Conservation (phyloP, 495 filamentous ascomycete genomes). For the Lasiosphaeria miniovina region DNA sequence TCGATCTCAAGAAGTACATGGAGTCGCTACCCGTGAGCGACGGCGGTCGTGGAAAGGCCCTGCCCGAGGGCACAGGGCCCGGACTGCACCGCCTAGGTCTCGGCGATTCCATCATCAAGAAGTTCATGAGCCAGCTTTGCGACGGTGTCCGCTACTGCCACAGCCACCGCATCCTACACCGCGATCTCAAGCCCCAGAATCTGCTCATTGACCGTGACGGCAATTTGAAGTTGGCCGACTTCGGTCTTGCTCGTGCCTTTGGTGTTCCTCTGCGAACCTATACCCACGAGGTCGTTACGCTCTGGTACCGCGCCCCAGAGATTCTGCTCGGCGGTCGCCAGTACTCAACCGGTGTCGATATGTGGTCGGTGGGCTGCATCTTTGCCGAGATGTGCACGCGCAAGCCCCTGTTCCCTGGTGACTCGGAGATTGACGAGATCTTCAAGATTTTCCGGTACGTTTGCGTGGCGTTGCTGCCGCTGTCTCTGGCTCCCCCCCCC, state of each 20-base stretch:
- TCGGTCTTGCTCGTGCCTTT: constrained; percentile 93
- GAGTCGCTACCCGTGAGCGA: constrained; percentile 89
- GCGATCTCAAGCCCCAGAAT: constrained; percentile 98
- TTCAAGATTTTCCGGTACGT: constrained; percentile 97
- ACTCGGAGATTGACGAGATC: constrained; percentile 99
- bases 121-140: constrained; percentile 94
- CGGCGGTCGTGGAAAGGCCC: constrained; percentile 81
- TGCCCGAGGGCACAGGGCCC: constrained; percentile 74
- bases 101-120: constrained; percentile 89
- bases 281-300: constrained; percentile 97
- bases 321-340: constrained; percentile 95
- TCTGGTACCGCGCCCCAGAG: constrained; percentile 98
- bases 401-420: constrained; percentile 94
- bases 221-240: constrained; percentile 96
- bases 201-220: constrained; percentile 91
- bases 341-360: constrained; percentile 97
- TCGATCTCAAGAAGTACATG: constrained; percentile 98
- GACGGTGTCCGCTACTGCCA: constrained; percentile 94
- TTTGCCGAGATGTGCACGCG: constrained; percentile 99
- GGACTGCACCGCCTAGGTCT: constrained; percentile 70
- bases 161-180: constrained; percentile 88
- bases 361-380: constrained; percentile 99
- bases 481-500: no score
- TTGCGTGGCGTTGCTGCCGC: background rate
- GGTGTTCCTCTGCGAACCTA: constrained; percentile 95